Percentiles rank a stretch among this genome's conserved stretches.
phyloP scores from a whole-genome alignment of 1,284 basidiomycete species.

The Austropuccinia psidii region DNA sequence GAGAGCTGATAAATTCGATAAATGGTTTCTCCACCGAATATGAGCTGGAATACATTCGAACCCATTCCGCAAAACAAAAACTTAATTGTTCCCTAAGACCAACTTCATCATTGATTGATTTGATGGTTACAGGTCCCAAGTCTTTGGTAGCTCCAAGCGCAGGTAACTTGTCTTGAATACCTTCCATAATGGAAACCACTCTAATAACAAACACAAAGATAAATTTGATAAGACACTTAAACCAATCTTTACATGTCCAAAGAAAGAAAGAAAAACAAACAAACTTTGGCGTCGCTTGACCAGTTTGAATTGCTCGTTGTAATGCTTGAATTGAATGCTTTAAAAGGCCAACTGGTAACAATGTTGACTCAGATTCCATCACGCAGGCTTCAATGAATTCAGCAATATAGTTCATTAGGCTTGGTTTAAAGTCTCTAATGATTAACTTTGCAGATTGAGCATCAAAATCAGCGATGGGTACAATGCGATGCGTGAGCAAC shows the following conservation, averaged over 20 bases:
- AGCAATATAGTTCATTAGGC: constrained; percentile 72
- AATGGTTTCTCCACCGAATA: constrained; percentile 87
- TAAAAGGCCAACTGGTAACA: constrained; percentile 60
- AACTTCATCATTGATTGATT: constrained; percentile 17
- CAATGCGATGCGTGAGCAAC: constrained; percentile 71
- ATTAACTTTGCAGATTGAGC: constrained; percentile 84
- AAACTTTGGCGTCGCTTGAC: constrained; percentile 72
- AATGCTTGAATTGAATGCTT: constrained; percentile 35
- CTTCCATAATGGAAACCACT: constrained; percentile 18
- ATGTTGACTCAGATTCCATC: constrained; percentile 55
- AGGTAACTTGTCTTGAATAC: constrained; percentile 17
- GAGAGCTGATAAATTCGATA: constrained; percentile 90
- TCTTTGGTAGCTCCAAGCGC: not conserved
- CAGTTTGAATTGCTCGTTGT: constrained; percentile 53
- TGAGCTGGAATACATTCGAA: constrained; percentile 84
- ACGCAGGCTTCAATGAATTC: constrained; percentile 79
- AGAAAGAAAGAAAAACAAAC: constrained; percentile 46
- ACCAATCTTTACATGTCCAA: not conserved
- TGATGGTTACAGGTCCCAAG: not conserved
- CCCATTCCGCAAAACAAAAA: constrained; percentile 70
- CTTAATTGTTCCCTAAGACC: constrained; percentile 54
- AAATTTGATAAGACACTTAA: not conserved
- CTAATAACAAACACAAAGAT: not conserved
- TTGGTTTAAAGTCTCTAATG: constrained; percentile 63
- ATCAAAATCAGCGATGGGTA: constrained; percentile 73